Base-by-base conservation (phyloP, 768 basidiomycete species). In the Termitomyces sp. region DNA sequence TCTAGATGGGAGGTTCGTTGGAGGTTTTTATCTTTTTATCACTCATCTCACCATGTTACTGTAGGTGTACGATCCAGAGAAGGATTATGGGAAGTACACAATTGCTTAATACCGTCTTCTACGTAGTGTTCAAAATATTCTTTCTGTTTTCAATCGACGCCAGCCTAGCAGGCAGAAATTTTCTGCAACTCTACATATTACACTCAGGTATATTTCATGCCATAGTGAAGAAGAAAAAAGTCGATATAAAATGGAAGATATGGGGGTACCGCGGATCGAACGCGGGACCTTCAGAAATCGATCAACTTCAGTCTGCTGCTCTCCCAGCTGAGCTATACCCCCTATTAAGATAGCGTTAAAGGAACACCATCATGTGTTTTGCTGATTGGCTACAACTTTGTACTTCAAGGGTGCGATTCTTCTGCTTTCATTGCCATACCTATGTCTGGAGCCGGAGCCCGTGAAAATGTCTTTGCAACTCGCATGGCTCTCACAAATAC, bases 401-500 rank as follows among this genome's bases (percentile, higher is more conserved):
- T 25, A 25, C 25, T 25, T 25, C 25, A 25, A 25, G 25, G 25
- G 25, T 25, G 25, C 25, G 25, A 38, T 9, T 4, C 38, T 40
- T 40, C 38, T 40, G 38, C 38, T 40, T 40, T 40, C 25, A 40
- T 29, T 60, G 36, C 25, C 34, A 17, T 37, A 20, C 15, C 49
- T 32, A 97, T 97, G 96, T 94, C 96, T 38, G 93, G 95, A 40
- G 81, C 91, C 68, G 95, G 92, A 38, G 77, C 92, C 63, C 84
- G 96, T 70, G 96, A 98, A 79, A 92, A 91, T 75, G 83, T 97
- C 68, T 98, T 98, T 73, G 95, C 96, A 25, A 98, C 96, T 20
- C 90, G 96, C 48, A 98, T 98, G 96, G 94, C 95, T 38, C 82
- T 98, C 48, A 95, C 94, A 60, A 92, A 94, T 74, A 98, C 93